Base-by-base conservation (phyloP, 2,329 filamentous ascomycete species). In the Colletotrichum liaoningense region DNA sequence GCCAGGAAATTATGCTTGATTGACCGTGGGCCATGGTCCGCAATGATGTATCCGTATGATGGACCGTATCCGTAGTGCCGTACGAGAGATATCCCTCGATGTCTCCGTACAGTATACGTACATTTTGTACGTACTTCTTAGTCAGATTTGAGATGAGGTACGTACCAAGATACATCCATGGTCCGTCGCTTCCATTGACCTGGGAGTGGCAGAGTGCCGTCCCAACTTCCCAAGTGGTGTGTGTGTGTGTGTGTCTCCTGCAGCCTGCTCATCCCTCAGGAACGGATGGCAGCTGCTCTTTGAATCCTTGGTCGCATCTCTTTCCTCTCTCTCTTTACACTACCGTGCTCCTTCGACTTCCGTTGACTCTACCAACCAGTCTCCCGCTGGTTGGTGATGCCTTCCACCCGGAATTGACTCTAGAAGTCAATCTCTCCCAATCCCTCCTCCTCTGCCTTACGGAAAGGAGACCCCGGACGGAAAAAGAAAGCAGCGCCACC, bases 401-500 rank as follows among this genome's bases (percentile, higher is more conserved):
- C 42, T 49, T 49, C 42, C 42, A n/a, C 42, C 19, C 1, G 7
- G 6, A 22, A 49, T 49, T 11, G 42, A 49, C 42, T 22, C 42
- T 49, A n/a, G 42, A 3, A n/a, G 42, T n/a, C 42, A 49, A 49
- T 56, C 24, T 28, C 54, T 56, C 26, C n/a, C 59, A 26, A 8
- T 22, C 30, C 16, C 33, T 38, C 22, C 12, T 28, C 55, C 42
- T 30, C 56, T 70, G 67, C 60, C 54, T 70, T 70, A 28, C 56
- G 62, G 67, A 62, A 71, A 73, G 56, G 71, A 73, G 71, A 66
- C 65, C 67, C 67, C 56, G 60, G 70, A 28, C 49, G 46, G 35
- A 56, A 59, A 52, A 62, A 62, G 60, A 49, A 62, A 59, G 63
- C 68, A 68, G 72, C 58, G 72, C 68, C 68, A 74, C 68, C 68